Conservation (phyloP, 805 yeast genomes). For the Yamadazyma laniorum region DNA sequence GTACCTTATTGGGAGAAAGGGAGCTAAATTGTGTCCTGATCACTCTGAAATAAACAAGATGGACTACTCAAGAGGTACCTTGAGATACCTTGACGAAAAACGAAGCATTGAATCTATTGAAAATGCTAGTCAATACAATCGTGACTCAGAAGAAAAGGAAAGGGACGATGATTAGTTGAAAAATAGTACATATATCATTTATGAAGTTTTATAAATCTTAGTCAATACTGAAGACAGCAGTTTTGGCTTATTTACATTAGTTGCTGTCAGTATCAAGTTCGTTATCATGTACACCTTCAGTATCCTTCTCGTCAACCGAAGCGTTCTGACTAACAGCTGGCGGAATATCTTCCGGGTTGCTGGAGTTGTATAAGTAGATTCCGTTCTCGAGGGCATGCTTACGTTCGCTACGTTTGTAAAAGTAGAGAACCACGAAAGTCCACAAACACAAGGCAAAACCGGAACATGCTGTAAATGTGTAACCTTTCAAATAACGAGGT, state of each 20-base stretch:
- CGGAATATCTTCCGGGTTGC: slow-evolving; percentile 15
- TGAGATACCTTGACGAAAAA: slow-evolving; percentile 13
- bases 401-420: slow-evolving; percentile 38
- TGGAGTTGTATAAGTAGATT: slow-evolving; percentile 29
- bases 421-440: slow-evolving; percentile 51
- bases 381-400: slow-evolving; percentile 35
- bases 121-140: slow-evolving; percentile 10
- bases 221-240: too few species aligned
- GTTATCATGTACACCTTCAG: background rate
- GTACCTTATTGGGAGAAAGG: slow-evolving; percentile 56
- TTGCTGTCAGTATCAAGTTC: slow-evolving; percentile 8
- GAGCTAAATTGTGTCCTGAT: slow-evolving; percentile 52
- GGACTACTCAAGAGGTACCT: slow-evolving; percentile 19
- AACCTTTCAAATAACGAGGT: slow-evolving; percentile 57
- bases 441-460: slow-evolving; percentile 46
- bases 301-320: slow-evolving; percentile 2
- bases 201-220: too few species aligned
- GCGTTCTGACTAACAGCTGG: slow-evolving; percentile 8
- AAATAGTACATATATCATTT: too few species aligned
- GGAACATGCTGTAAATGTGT: slow-evolving; percentile 47
- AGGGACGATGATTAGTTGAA: slow-evolving; percentile 6
- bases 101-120: slow-evolving; percentile 9
- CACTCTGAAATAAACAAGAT: slow-evolving; percentile 40
- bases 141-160: slow-evolving; percentile 13
- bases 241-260: background rate